Percentiles rank a stretch among this genome's conserved stretches.
Evolutionary conservation across 495 filamentous ascomycete species (phyloP).

Genomic region (Penicillium coffeae): DNA sequence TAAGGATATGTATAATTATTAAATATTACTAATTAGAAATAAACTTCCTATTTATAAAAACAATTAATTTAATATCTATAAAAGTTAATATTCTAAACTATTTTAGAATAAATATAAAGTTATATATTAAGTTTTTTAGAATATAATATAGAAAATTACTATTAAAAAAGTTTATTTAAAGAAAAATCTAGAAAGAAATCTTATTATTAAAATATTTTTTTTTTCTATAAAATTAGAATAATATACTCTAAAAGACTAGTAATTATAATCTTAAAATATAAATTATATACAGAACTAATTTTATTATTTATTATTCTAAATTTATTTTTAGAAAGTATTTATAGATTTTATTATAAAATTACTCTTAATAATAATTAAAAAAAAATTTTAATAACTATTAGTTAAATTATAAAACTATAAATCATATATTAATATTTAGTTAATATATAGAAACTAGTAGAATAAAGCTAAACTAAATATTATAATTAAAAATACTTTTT

Average conservation of each 20-base stretch:
- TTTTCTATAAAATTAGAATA: background rate
- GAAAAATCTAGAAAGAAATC: background rate
- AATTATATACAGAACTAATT: conserved; percentile 13
- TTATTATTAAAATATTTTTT: background rate
- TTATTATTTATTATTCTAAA: conserved; percentile 5
- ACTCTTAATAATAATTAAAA: background rate
- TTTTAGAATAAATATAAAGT: background rate
- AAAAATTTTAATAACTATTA: background rate
- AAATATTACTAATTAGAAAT: background rate
- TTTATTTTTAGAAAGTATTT: background rate
- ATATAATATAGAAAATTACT: background rate
- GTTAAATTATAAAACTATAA: background rate
- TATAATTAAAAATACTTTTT: background rate
- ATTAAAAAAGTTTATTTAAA: background rate
- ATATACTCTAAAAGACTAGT: background rate
- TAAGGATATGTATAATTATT: background rate
- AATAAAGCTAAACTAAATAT: background rate
- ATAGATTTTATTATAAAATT: background rate
- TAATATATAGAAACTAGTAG: background rate
- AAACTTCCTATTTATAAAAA: background rate
- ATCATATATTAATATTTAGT: background rate
- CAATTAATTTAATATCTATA: background rate
- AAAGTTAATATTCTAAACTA: background rate
- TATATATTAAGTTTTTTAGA: background rate
- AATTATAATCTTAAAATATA: conserved; percentile 7